Base-by-base conservation (phyloP, 305 asterid genomes). In the Withania somnifera region DNA sequence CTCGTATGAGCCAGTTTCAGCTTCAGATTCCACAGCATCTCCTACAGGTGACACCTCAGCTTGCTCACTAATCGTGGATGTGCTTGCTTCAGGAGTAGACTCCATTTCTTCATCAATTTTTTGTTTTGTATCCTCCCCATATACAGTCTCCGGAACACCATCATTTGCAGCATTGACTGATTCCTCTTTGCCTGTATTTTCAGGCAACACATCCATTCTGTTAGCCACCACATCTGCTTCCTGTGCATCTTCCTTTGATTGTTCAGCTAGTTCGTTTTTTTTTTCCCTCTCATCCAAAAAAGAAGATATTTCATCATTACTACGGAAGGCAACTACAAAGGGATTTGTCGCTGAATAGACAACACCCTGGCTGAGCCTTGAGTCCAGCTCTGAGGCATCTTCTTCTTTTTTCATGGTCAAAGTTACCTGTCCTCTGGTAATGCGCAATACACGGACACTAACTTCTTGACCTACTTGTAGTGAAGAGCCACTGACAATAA, bases 401-500 rank as follows among this genome's bases (percentile, higher is more conserved):
- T 87, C 98, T 30, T 90, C 97, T 85, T 89, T 91, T 89, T 94
- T 97, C 98, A 93, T 97, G n/a, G 99, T 97, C 85, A 97, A 86
- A 7, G 98, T 95, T 73, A 91, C 91, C 85, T 90, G 90, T 58
- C 97, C 98, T 88, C 98, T 91, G 81, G 83, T 73, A 73, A 94
- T 86, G 71, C 98, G 97, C 87, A 94, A 86, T 53, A 97, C 97
- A n/a, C 98, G 95, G n/a, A 93, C 98, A 82, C 83, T 91, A 79
- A 97, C 98, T 86, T 91, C 97, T 87, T 94, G 98, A 60, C 98
- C 99, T 6, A 88, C 82, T 83, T 92, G 90, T 67, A 94, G 84
- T 6, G 98, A 94, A 82, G 99, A 88, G 73, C 87, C 91, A 17
- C 93, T 97, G 91, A 87, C 91, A 14, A 92, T 87, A 82, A 64